Conservation (phyloP, 805 yeast species). For the Hanseniaspora valbyensis region DNA sequence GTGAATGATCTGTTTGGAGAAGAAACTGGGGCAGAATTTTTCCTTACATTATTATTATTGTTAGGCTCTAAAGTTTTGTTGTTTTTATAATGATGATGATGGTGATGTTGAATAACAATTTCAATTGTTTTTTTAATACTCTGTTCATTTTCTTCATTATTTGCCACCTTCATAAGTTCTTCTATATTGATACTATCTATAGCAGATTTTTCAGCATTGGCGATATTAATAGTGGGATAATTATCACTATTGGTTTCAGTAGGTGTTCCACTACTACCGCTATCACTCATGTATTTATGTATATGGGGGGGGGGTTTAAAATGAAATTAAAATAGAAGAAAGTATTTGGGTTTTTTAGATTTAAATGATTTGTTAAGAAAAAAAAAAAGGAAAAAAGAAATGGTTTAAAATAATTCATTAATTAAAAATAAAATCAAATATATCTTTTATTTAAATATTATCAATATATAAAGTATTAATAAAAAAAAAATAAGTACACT, state of each 20-base stretch:
- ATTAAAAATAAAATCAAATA: too few species aligned
- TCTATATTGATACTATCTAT: neutral
- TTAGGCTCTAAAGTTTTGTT: neutral
- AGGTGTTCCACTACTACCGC: neutral
- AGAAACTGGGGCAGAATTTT: neutral
- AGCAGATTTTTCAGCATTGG: neutral
- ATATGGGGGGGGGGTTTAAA: too few species aligned
- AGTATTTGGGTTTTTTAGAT: too few species aligned
- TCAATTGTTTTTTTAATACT: slow-evolving; percentile 10
- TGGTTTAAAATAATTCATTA: too few species aligned
- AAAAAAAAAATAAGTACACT: too few species aligned
- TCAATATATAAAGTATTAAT: too few species aligned
- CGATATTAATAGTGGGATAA: neutral
- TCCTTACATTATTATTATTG: neutral
- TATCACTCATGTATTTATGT: slow-evolving; percentile 3
- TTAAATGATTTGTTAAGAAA: too few species aligned
- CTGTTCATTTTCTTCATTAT: neutral
- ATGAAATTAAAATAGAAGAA: too few species aligned
- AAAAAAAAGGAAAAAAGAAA: too few species aligned
- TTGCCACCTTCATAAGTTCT: neutral
- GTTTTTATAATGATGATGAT: slow-evolving; percentile 20
- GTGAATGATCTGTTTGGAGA: slow-evolving; percentile 6
- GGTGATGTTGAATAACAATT: slow-evolving; percentile 24
- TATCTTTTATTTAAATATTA: too few species aligned
- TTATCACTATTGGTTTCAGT: neutral